Base-by-base conservation (phyloP, 768 basidiomycete genomes). In the Termitomyces sp. region DNA sequence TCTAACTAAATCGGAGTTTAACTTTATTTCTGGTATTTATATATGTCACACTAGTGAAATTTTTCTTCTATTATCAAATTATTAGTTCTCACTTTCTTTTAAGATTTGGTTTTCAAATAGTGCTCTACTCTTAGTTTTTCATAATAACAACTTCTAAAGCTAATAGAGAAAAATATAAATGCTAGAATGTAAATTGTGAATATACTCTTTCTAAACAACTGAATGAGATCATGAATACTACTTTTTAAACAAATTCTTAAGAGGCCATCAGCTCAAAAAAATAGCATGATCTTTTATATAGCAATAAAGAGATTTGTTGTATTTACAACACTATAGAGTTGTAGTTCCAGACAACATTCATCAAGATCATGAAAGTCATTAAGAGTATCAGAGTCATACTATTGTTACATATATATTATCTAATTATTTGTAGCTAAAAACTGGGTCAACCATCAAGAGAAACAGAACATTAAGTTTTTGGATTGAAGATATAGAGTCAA, bases 51-150 rank as follows among this genome's bases (percentile, higher is more conserved):
- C 41, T 4, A 8, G 41, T 42, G 20, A 42, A 20, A 20, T 29
- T 46, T 46, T 16, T 10, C 26, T 29, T 46, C 4, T 29, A 3
- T 26, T 18, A 46, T n/a, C 3, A 1, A 29, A 26, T n/a, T 7
- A 29, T 4, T 1, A 1, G 8, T 46, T 29, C 46, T 29, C 26
- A 29, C 29, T 9, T 29, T 47, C 46, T 18, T 20, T 42, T 1
- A 39, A 24, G 43, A 65, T 63, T 22, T 67, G 64, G 64, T 67
- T 9, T 9, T 32, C 32, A 32, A 32, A 32, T 9, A 9, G 32
- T 32, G 32, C 32, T 56, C 6, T 9, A 18, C 29, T 14, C 10
- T 9, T 32, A 9, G 32, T 32, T 32, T 9, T 9, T 9, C 32
- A 32, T 9, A 6, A 4, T 20, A 5, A 31, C 5, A 3, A 48